phyloP scores from a whole-genome alignment of 169 alveolate genomes.

The Eimeria sp. region DNA sequence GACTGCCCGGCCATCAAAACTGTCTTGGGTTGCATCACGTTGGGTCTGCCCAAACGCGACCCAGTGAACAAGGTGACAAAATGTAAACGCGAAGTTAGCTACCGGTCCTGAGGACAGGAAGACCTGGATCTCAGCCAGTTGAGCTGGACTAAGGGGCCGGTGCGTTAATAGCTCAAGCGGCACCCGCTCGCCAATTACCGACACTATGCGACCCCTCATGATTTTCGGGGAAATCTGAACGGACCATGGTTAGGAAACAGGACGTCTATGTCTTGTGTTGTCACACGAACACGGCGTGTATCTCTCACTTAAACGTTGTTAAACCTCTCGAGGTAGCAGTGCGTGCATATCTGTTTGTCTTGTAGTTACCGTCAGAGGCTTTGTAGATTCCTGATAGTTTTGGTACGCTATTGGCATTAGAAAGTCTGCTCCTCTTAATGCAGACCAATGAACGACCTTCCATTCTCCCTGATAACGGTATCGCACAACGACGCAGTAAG shows the following conservation, averaged over 20 bases:
- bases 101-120: slow-evolving; percentile 12
- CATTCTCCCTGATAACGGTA: slow-evolving; percentile 38
- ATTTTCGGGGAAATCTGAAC: slow-evolving; percentile 26
- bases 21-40: not conserved
- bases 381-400: slow-evolving; percentile 30
- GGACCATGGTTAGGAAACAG: not conserved
- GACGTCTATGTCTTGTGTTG: not conserved
- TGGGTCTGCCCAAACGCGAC: slow-evolving; percentile 65
- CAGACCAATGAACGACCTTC: slow-evolving; percentile 68
- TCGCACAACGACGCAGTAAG: not conserved
- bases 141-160: slow-evolving; percentile 57
- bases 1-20: not conserved
- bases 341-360: not conserved
- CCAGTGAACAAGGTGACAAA: slow-evolving; percentile 73
- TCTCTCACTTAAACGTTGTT: not conserved
- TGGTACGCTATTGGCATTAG: slow-evolving; percentile 43
- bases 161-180: slow-evolving; percentile 46
- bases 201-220: slow-evolving; percentile 40
- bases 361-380: slow-evolving; percentile 1
- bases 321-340: not conserved
- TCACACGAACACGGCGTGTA: not conserved
- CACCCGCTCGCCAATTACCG: slow-evolving; percentile 62
- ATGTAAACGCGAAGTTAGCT: slow-evolving; percentile 28
- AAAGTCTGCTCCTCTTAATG: slow-evolving; percentile 62
- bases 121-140: slow-evolving; percentile 71